Evolutionary conservation across 495 filamentous ascomycete genomes (phyloP), one percentile per base, ranked within the genome.

Genomic region (Cercophora scortea): DNA sequence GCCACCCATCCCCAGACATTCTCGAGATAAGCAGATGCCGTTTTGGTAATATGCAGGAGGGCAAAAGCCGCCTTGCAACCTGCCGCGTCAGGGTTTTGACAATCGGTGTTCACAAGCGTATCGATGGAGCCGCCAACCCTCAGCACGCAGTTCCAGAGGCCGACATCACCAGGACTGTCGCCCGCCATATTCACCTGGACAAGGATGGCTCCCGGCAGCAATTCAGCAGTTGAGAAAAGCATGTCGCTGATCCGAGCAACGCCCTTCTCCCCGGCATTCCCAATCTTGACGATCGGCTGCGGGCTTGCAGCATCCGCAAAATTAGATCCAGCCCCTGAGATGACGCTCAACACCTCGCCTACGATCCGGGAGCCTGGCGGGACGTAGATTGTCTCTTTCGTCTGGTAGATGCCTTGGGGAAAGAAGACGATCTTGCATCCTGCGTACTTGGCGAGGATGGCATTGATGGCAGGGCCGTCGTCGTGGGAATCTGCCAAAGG

Each of bases 181-280:
- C 68, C 70, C 0, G 71, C 71, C 33, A 74, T 71, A 54, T 79
- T 77, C 35, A 78, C 64, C 56, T 78, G 61, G 12, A 82, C 49
- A 11, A 80, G 38, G 40, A 73, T 77, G 9, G 69, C 68, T 0
- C 81, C 81, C 0, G 76, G 75, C 0, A 79, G 69, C 7, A 74
- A 57, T 36, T 77, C 77, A 2, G 65, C 70, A 11, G 76, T 75
- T 11, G 78, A 73, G 52, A 83, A 72, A 3, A 75, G 59, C 57
- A 83, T 74, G 50, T 86, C 79, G 19, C 73, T 71, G 55, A 85
- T 71, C 55, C 85, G 77, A 4, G 75, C 78, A 0, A 69, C 47
- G n/a, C 82, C 84, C 5, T 74, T 68, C 34, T 82, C 75, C 5
- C 77, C 78, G 1, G 42, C 34, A 16, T 77, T 74, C 18, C 82